These are phyloP conservation scores for Adansonia grandidieri DNA, from an alignment of 441 rosid genomes.

Conservation along the genomic window DNA sequence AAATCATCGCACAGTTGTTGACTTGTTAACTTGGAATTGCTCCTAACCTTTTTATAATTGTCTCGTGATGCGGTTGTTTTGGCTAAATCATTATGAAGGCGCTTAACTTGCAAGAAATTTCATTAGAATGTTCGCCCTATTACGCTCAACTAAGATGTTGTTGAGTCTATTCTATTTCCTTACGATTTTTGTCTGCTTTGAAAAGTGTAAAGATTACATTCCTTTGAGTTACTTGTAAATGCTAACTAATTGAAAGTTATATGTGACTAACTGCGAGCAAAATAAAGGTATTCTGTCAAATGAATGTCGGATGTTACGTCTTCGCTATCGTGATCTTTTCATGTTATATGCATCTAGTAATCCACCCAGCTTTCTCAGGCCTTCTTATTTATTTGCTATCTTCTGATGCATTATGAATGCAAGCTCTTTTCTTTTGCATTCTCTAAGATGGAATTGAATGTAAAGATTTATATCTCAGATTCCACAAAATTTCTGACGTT, in stretches of 20 bases:
- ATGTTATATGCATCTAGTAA: neutral
- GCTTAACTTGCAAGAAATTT: neutral
- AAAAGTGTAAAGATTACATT: neutral
- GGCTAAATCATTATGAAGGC: neutral
- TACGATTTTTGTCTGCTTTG: conserved; percentile 1
- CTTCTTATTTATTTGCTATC: neutral
- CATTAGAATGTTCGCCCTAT: neutral
- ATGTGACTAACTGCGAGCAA: conserved; percentile 9
- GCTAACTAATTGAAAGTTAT: neutral
- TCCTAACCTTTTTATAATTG: neutral
- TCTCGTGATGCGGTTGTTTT: neutral
- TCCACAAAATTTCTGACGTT: neutral
- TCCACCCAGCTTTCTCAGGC: neutral
- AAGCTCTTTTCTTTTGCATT: no score
- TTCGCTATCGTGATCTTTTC: neutral
- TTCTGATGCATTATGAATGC: no score
- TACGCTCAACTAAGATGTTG: neutral
- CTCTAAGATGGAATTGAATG: no score
- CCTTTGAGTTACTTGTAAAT: neutral
- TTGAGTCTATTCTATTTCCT: neutral
- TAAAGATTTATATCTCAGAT: neutral
- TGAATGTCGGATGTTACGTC: neutral
- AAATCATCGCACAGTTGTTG: neutral
- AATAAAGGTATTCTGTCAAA: neutral
- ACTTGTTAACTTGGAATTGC: no score